Conservation (phyloP, 169 alveolate genomes). For the Theileria equi region DNA sequence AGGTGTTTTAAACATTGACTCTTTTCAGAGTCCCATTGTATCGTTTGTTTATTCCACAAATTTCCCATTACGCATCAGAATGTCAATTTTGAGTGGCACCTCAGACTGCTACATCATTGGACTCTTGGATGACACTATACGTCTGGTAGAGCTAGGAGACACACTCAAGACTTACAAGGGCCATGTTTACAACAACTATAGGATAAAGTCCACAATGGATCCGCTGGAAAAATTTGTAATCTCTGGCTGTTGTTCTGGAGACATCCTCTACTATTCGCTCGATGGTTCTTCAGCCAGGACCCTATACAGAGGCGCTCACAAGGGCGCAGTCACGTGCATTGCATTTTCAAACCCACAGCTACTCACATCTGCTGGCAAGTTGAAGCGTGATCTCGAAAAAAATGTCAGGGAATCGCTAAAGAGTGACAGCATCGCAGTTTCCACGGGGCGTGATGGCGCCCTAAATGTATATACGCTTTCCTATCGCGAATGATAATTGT, state of each 20-base stretch:
- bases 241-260: constrained; percentile 68
- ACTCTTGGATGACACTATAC: constrained; percentile 47
- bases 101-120: constrained; percentile 61
- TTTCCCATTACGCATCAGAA: constrained; percentile 40
- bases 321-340: constrained; percentile 46
- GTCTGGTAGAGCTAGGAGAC: constrained; percentile 66
- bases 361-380: constrained; percentile 37
- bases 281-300: background rate
- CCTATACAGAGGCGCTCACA: constrained; percentile 41
- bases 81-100: constrained; percentile 50
- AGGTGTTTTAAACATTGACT: constrained; percentile 64
- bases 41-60: constrained; percentile 24
- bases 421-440: constrained; percentile 28
- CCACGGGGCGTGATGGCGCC: constrained; percentile 61
- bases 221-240: constrained; percentile 61
- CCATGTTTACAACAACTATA: constrained; percentile 57
- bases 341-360: constrained; percentile 59
- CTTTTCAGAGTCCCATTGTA: constrained; percentile 57
- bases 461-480: constrained; percentile 40
- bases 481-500: background rate
- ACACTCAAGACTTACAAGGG: constrained; percentile 53
- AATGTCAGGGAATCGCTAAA: constrained; percentile 35
- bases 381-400: constrained; percentile 54
- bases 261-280: constrained; percentile 58
- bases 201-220: constrained; percentile 48